Evolutionary conservation across 1,284 basidiomycete genomes (phyloP).

Genomic region (Agaricales sp.): DNA sequence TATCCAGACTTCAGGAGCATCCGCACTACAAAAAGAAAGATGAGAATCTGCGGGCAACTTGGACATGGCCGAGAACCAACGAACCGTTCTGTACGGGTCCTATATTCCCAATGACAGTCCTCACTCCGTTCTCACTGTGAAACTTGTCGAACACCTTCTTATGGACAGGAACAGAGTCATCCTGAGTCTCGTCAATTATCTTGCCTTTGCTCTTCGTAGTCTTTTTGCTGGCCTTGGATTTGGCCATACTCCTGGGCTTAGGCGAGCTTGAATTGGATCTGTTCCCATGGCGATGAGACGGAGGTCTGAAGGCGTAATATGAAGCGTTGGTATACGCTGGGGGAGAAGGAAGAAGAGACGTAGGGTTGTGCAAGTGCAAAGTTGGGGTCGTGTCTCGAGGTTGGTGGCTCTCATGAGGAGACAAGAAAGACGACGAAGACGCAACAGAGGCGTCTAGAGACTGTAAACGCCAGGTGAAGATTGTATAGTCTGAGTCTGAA

Average conservation of each 20-base stretch:
- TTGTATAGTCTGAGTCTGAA: slow-evolving; percentile 69
- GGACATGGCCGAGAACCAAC: slow-evolving; percentile 14
- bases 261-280: slow-evolving; percentile 4
- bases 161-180: slow-evolving; percentile 42
- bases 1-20: slow-evolving; percentile 95
- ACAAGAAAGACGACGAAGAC: neutral
- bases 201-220: slow-evolving; percentile 28
- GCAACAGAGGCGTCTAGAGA: neutral
- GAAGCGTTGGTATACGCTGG: slow-evolving; percentile 57
- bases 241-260: slow-evolving; percentile 10
- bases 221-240: slow-evolving; percentile 18
- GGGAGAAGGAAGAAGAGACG: slow-evolving; percentile 43
- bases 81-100: slow-evolving; percentile 82
- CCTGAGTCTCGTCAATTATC: slow-evolving; percentile 16
- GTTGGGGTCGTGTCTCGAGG: slow-evolving; percentile 28
- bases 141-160: slow-evolving; percentile 79
- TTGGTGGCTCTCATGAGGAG: slow-evolving; percentile 13
- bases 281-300: slow-evolving; percentile 12
- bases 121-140: slow-evolving; percentile 85
- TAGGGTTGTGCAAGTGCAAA: slow-evolving; percentile 57
- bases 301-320: slow-evolving; percentile 55
- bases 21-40: slow-evolving; percentile 41
- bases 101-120: slow-evolving; percentile 87
- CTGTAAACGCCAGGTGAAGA: slow-evolving; percentile 53
- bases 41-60: slow-evolving; percentile 7